These are phyloP conservation scores for Teratosphaeria nubilosa DNA, from an alignment of 2,329 filamentous ascomycete genomes.

Conservation along the genomic window DNA sequence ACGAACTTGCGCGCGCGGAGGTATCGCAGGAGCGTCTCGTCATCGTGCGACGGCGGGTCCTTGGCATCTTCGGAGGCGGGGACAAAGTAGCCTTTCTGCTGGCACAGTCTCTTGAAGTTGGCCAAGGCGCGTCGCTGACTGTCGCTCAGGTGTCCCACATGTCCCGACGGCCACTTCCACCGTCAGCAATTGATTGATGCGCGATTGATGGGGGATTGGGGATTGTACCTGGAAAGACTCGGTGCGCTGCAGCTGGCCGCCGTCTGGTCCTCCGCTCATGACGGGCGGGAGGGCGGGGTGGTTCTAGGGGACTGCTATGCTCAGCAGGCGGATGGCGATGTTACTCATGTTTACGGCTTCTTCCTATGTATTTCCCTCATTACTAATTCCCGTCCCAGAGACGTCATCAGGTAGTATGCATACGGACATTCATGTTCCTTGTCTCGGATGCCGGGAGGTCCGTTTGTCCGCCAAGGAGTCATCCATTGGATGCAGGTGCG, in stretches of 20 bases:
- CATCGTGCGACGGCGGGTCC: conserved; percentile 53
- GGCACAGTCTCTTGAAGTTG: conserved; percentile 61
- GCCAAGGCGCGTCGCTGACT: conserved; percentile 57
- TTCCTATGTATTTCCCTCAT: neutral
- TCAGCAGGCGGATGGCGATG: neutral
- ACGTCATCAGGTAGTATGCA: neutral
- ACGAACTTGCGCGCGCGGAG: conserved; percentile 76
- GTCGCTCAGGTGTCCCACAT: conserved; percentile 64
- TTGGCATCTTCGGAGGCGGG: conserved; percentile 31
- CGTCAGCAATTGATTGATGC: neutral
- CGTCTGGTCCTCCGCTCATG: neutral
- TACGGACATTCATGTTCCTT: neutral
- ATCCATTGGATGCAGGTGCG: too few species aligned
- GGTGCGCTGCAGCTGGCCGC: conserved; percentile 4
- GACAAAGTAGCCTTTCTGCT: conserved; percentile 55
- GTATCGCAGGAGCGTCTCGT: conserved; percentile 69
- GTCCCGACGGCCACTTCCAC: conserved; percentile 61
- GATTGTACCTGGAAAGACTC: conserved; percentile 9
- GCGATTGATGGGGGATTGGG: neutral
- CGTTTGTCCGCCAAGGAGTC: neutral
- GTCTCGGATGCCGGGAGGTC: neutral
- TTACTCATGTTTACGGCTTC: too few species aligned
- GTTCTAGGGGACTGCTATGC: too few species aligned
- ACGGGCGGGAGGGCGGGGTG: neutral
- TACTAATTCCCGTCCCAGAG: neutral